Evolutionary conservation across 441 rosid species (phyloP), one percentile per base, ranked within the genome.

Genomic region (Hura crepitans): DNA sequence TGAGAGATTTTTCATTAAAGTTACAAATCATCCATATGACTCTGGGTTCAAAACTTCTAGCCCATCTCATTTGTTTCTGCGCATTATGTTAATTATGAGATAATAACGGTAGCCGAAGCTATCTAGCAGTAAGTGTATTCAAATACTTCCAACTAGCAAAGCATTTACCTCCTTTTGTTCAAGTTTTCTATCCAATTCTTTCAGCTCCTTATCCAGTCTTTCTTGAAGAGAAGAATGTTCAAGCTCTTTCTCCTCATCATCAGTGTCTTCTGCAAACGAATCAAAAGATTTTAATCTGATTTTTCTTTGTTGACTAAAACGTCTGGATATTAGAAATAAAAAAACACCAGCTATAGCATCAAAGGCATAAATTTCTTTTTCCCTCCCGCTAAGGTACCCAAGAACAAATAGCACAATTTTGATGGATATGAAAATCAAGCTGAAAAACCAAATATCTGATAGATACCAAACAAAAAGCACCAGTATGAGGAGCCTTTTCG

Each of bases 211-310:
- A 35, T 87, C 98, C 79, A 95, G 74, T 77, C 83, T 84, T 80
- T 92, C 98, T 78, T 92, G 95, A 72, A 92, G 89, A 74, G 96
- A 86, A 65, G 89, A 88, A 80, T 90, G 97, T 66, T 95, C 98
- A 59, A 86, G 79, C 81, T 95, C 99, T 70, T 87, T 89, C 77
- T 90, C 89, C 42, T 82, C 84, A 74, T 81, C 82, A 77, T 86
- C 95, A 74, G 75, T 80, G 50, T 83, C 92, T 79, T 82, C 98
- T 92, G 86, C 80, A 81, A n/a, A 53, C 27, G 60, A 46, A 23
- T 43, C n/a, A 27, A 49, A 68, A 22, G 15, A 66, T 59, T 5
- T 50, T 50, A n/a, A 20, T 50, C 27, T 6, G 46, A 20, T n/a
- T 4, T 50, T 51, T 51, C 13, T 8, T 22, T 20, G 14, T 49